These are phyloP conservation scores for Leptomonas pyrrhocoris DNA, from an alignment of 208 protist species.

Conservation along the genomic window DNA sequence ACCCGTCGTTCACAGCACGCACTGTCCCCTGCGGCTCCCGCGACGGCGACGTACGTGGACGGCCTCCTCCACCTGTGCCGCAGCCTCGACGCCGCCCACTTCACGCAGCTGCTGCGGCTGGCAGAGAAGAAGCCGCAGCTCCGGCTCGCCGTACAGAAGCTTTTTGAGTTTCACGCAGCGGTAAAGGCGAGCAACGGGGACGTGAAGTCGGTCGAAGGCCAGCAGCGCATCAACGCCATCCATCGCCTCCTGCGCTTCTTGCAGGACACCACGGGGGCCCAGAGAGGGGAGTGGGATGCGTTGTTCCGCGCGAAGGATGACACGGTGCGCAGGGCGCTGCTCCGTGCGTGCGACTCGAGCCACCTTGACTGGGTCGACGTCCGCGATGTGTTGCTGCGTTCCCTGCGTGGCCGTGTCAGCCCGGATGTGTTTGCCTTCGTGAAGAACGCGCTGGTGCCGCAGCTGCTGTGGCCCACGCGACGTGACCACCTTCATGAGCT, in stretches of 20 bases:
- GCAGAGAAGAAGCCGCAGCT: slow-evolving; percentile 62
- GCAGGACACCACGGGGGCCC: slow-evolving; percentile 52
- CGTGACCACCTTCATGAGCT: slow-evolving; percentile 51
- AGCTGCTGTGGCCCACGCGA: slow-evolving; percentile 49
- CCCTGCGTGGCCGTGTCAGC: slow-evolving; percentile 56
- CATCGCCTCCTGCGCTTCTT: slow-evolving; percentile 74
- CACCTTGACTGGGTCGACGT: slow-evolving; percentile 40
- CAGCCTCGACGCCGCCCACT: slow-evolving; percentile 41
- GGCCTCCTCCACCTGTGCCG: slow-evolving; percentile 58
- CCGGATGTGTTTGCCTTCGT: slow-evolving; percentile 50
- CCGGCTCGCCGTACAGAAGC: slow-evolving; percentile 41
- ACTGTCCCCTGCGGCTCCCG: neutral
- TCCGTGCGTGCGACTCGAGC: slow-evolving; percentile 39
- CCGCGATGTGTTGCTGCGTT: slow-evolving; percentile 38
- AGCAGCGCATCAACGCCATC: slow-evolving; percentile 62
- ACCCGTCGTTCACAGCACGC: too few species aligned
- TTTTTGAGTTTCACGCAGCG: slow-evolving; percentile 36
- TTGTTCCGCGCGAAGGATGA: slow-evolving; percentile 80
- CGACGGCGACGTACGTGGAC: slow-evolving; percentile 43
- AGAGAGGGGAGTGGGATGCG: slow-evolving; percentile 64
- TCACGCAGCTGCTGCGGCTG: slow-evolving; percentile 50
- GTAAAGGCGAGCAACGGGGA: slow-evolving; percentile 41
- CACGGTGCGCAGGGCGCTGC: slow-evolving; percentile 52
- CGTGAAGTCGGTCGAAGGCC: slow-evolving; percentile 48
- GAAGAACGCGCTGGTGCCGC: slow-evolving; percentile 37